A percentile compares a stretch with the other conserved stretches of the same genome.
Evolutionary conservation across 1,284 basidiomycete species (phyloP).

Genomic region (Heterobasidion annosum): DNA sequence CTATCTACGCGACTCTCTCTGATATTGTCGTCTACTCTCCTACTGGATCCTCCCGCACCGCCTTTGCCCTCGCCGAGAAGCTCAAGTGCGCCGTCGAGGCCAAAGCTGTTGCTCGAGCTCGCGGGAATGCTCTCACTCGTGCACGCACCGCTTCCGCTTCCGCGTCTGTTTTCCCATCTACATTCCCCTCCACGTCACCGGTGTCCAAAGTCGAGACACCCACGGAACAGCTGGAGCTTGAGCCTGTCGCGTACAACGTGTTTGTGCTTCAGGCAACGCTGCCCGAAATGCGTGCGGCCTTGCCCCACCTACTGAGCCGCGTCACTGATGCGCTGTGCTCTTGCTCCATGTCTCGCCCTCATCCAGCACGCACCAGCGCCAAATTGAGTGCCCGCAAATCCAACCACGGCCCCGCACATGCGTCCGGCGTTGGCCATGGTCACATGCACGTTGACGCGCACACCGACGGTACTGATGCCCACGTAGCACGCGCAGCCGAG

Average conservation of each 20-base stretch:
- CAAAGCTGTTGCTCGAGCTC: slow-evolving; percentile 40
- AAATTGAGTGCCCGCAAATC: background rate
- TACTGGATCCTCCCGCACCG: slow-evolving; percentile 37
- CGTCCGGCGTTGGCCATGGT: background rate
- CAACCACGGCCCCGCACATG: background rate
- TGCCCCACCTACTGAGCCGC: slow-evolving; percentile 40
- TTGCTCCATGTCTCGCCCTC: background rate
- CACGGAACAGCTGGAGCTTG: slow-evolving; percentile 12
- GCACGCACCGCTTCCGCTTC: background rate
- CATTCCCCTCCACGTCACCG: background rate
- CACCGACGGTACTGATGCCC: slow-evolving; percentile 21
- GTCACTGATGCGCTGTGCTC: slow-evolving; percentile 12
- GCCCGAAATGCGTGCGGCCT: slow-evolving; percentile 33
- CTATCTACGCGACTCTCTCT: slow-evolving; percentile 82
- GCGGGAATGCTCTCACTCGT: slow-evolving; percentile 9
- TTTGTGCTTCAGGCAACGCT: slow-evolving; percentile 68
- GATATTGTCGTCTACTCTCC: slow-evolving; percentile 83
- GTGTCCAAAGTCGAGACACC: background rate
- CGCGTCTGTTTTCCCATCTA: background rate
- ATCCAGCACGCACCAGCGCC: background rate
- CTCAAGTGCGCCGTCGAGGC: slow-evolving; percentile 50
- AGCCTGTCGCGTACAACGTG: slow-evolving; percentile 73
- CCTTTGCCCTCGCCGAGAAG: slow-evolving; percentile 45
- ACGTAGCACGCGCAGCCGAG: slow-evolving; percentile 22
- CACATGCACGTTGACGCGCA: slow-evolving; percentile 11